These are phyloP conservation scores for Irpex sp. DNA, from an alignment of 1,284 basidiomycete species.

Conservation along the genomic window DNA sequence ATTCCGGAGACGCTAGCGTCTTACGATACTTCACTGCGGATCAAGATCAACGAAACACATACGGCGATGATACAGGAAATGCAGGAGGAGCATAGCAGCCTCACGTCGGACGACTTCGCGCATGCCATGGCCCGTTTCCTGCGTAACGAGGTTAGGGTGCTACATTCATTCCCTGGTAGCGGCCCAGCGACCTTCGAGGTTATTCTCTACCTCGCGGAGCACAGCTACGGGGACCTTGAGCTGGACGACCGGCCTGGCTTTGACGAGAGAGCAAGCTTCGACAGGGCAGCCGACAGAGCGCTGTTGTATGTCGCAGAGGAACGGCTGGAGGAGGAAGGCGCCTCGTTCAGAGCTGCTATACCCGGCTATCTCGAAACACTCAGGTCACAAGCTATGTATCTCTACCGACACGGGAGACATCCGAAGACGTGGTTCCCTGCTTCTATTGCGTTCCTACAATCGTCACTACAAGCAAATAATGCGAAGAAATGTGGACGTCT, in stretches of 20 bases:
- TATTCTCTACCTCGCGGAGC: background rate
- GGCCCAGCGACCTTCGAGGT: background rate
- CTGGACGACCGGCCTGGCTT: background rate
- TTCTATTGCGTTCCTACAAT: background rate
- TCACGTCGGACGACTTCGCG: background rate
- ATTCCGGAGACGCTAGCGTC: background rate
- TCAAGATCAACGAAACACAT: background rate
- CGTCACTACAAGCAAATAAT: background rate
- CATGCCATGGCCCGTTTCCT: constrained; percentile 1
- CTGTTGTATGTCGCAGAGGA: background rate
- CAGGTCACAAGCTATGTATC: background rate
- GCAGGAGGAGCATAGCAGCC: background rate
- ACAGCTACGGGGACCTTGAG: background rate
- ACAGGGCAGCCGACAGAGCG: background rate
- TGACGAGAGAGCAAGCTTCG: background rate
- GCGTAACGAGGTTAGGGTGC: background rate
- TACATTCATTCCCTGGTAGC: background rate
- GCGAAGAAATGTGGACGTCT: background rate
- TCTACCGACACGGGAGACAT: background rate
- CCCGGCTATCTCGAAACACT: background rate
- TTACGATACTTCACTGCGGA: background rate
- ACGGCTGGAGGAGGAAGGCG: background rate
- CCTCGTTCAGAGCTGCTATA: background rate
- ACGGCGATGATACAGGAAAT: background rate
- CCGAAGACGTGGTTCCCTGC: background rate